Evolutionary conservation across 768 basidiomycete genomes (phyloP), one percentile per base, ranked within the genome.

Genomic region (Russula earlei): DNA sequence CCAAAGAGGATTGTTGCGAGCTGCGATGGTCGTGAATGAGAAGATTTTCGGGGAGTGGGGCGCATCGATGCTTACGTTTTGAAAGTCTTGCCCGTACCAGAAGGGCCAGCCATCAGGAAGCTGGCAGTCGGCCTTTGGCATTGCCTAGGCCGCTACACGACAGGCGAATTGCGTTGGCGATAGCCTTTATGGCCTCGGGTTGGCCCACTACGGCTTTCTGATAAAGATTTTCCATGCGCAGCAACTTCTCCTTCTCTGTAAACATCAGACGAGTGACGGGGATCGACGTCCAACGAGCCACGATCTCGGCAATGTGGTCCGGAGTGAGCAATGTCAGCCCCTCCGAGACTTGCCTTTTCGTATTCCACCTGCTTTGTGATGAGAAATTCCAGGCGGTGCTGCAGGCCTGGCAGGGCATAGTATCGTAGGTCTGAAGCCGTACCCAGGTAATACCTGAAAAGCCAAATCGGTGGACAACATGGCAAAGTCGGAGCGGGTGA

Each of bases 231-330:
- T 97, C 95, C 85, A 98, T 83, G 65, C 76, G 74, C 38, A 92
- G 70, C 25, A 92, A 72, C 70, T 95, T 94, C 67, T 97, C 91
- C 69, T 84, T 85, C 72, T 97, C 89, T 2, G 87, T 82, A n/a
- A 86, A 85, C 74, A 91, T 78, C 37, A 96, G 74, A 20, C 86
- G 77, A 25, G 87, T 87, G 14, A 94, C 87, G 2, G 94, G 94
- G 54, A 98, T 90, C 41, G 83, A 84, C 4, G 92, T 95, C 93
- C 93, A 97, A 54, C 87, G 79, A n/a, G 82, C 87, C 24, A 98
- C 91, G 59, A 98, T 93, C 67, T 94, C 90, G 15, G 92, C 91
- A 57, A 98, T 97, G 58, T 89, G 83, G 59, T 94, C 91, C 15
- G 91, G 77, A 5, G 86, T 87, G 45, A 96, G n/a, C 93, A 10